Evolutionary conservation across 2,329 filamentous ascomycete species (phyloP).

Genomic region (Ophiosphaerella herpotricha): DNA sequence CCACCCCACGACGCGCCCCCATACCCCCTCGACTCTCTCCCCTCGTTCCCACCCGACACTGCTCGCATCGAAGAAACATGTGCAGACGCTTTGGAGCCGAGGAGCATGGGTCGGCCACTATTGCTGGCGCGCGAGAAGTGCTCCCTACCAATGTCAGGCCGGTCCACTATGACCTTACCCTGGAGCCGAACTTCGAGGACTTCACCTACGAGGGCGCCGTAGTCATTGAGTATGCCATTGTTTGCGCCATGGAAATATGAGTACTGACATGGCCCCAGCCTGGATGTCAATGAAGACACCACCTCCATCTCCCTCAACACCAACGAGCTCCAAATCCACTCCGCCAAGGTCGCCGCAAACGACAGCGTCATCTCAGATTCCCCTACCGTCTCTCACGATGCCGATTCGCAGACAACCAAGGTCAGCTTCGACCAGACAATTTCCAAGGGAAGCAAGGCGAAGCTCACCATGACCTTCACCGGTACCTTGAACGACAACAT

Average conservation of each 20-base stretch:
- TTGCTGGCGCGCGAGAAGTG: conserved; percentile 75
- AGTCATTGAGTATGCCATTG: conserved; percentile 68
- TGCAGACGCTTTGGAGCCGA: conserved; percentile 66
- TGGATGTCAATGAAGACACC: conserved; percentile 84
- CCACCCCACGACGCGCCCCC: conserved; percentile 29
- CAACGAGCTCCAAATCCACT: conserved; percentile 81
- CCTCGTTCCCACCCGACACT: conserved; percentile 56
- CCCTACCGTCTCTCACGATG: conserved; percentile 73
- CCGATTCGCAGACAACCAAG: conserved; percentile 79
- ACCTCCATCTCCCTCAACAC: conserved; percentile 87
- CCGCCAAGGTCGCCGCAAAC: conserved; percentile 68
- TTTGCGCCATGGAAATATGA: background rate
- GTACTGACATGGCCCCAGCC: conserved; percentile 48
- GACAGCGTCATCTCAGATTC: conserved; percentile 64
- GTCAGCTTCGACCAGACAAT: conserved; percentile 77
- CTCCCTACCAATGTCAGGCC: conserved; percentile 91
- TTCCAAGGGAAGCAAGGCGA: conserved; percentile 74
- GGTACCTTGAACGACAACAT: conserved; percentile 90
- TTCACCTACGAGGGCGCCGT: conserved; percentile 87
- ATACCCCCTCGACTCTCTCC: conserved; percentile 22
- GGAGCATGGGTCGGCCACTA: conserved; percentile 61
- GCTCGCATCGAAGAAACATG: conserved; percentile 78
- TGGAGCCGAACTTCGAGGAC: conserved; percentile 88
- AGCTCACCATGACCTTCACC: conserved; percentile 76
- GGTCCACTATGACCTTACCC: conserved; percentile 85